phyloP scores from a whole-genome alignment of 2,329 filamentous ascomycete species.

The Diaporthe sp. region DNA sequence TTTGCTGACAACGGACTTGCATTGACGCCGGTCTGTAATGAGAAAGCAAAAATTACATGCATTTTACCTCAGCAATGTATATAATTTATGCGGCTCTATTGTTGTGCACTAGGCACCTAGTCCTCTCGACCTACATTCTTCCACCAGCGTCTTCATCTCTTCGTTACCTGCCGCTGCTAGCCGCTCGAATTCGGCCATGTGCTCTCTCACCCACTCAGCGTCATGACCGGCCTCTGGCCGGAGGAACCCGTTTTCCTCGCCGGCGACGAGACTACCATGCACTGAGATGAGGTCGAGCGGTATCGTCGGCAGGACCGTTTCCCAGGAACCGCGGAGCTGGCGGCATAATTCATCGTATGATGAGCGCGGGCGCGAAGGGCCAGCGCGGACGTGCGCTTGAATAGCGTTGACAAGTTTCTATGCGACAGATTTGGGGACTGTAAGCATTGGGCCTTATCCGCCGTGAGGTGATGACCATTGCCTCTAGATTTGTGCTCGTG shows the following conservation, averaged over 20 bases:
- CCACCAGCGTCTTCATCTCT: constrained; percentile 7
- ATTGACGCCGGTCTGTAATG: too few species aligned
- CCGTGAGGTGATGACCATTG: too few species aligned
- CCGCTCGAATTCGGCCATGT: constrained; percentile 19
- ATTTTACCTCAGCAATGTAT: too few species aligned
- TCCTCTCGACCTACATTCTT: constrained; percentile 9
- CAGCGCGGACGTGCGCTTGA: constrained; percentile 12
- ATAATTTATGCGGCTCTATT: too few species aligned
- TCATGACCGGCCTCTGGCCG: constrained; percentile 25
- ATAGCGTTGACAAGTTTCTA: constrained; percentile 16
- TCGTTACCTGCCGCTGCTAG: constrained; percentile 12
- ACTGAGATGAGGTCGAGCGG: constrained; percentile 7
- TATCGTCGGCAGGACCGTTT: neutral
- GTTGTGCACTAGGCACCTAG: neutral
- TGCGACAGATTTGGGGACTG: neutral
- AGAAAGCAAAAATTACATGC: too few species aligned
- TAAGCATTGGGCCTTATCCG: neutral
- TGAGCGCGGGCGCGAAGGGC: constrained; percentile 12
- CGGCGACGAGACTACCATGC: constrained; percentile 2
- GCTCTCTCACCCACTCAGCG: constrained; percentile 16
- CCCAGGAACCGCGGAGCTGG: constrained; percentile 9
- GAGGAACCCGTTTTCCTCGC: constrained; percentile 17
- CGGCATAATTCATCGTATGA: constrained; percentile 20
- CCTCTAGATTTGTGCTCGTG: neutral
- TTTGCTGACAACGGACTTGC: too few species aligned